Evolutionary conservation across 2,329 filamentous ascomycete species (phyloP).

Genomic region (Trichoderma lentiforme): DNA sequence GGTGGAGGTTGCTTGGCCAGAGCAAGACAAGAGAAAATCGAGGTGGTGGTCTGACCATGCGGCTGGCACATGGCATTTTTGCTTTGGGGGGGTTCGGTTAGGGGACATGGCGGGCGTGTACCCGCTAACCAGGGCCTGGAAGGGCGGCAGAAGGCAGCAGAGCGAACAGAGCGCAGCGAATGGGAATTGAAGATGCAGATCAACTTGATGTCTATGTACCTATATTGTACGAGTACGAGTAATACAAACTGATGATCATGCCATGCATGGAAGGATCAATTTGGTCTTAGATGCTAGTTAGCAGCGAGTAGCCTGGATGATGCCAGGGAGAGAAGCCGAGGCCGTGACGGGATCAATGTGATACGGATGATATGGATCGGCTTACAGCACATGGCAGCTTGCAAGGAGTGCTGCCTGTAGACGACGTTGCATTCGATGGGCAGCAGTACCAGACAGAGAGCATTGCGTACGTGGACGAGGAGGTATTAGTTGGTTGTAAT

Average conservation of each 20-base stretch:
- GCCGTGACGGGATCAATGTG: no score
- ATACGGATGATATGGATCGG: not conserved
- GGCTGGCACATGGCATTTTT: slow-evolving; percentile 15
- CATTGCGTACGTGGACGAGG: not conserved
- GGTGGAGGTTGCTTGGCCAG: not conserved
- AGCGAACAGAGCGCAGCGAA: not conserved
- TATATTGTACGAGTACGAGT: not conserved
- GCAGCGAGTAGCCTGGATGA: not conserved
- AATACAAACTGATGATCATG: not conserved
- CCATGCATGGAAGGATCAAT: not conserved
- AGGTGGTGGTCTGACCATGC: slow-evolving; percentile 13
- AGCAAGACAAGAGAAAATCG: not conserved
- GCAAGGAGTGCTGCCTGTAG: not conserved
- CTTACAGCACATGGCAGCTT: not conserved
- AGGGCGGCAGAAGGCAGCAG: not conserved
- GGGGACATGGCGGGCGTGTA: slow-evolving; percentile 10
- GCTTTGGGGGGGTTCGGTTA: slow-evolving; percentile 2
- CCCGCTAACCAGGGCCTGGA: not conserved
- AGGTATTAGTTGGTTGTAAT: not conserved
- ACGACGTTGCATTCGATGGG: not conserved
- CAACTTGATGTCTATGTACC: not conserved
- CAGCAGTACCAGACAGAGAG: not conserved
- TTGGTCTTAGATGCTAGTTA: not conserved
- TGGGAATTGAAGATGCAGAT: not conserved
- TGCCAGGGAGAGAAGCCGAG: not conserved